phyloP scores from a whole-genome alignment of 352 stramenopile species.

The Phytophthora citricola region DNA sequence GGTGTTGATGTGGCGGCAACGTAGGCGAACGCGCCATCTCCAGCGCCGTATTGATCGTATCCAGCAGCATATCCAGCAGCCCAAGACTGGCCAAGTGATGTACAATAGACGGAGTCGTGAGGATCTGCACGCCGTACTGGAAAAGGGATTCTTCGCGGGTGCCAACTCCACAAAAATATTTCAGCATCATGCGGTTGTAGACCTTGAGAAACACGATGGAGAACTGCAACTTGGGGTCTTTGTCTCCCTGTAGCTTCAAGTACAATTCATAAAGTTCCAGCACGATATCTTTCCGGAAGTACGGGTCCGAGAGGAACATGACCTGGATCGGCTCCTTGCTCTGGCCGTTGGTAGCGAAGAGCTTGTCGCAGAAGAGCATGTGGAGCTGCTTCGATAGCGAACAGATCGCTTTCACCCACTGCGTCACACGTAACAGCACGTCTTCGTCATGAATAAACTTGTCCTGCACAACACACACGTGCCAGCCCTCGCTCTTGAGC shows the following conservation, averaged over 20 bases:
- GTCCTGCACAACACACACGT: conserved; percentile 83
- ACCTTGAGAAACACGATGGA: conserved; percentile 86
- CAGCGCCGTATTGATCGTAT: conserved; percentile 79
- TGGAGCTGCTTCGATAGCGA: conserved; percentile 67
- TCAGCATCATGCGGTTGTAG: conserved; percentile 86
- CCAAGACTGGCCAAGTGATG: conserved; percentile 63
- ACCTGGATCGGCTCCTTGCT: conserved; percentile 84
- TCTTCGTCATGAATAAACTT: conserved; percentile 77
- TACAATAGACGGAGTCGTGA: conserved; percentile 93
- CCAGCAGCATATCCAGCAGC: conserved; percentile 77
- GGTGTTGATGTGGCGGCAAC: conserved; percentile 28
- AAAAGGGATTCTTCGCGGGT: conserved; percentile 91
- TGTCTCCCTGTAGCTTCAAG: conserved; percentile 94
- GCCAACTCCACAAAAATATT: conserved; percentile 92
- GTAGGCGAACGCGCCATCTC: conserved; percentile 65
- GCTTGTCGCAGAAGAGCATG: conserved; percentile 70
- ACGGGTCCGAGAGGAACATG: conserved; percentile 94
- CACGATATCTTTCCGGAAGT: conserved; percentile 94
- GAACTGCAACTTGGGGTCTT: conserved; percentile 95
- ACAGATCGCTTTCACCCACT: conserved; percentile 79
- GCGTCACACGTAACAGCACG: conserved; percentile 65
- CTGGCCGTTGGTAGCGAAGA: conserved; percentile 52
- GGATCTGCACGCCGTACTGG: conserved; percentile 93
- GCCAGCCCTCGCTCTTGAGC: conserved; percentile 81
- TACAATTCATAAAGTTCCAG: conserved; percentile 94